Percentiles rank a stretch among this genome's conserved stretches.
Conservation (phyloP, 352 stramenopile species). For the Thalassiosira mediterranea region DNA sequence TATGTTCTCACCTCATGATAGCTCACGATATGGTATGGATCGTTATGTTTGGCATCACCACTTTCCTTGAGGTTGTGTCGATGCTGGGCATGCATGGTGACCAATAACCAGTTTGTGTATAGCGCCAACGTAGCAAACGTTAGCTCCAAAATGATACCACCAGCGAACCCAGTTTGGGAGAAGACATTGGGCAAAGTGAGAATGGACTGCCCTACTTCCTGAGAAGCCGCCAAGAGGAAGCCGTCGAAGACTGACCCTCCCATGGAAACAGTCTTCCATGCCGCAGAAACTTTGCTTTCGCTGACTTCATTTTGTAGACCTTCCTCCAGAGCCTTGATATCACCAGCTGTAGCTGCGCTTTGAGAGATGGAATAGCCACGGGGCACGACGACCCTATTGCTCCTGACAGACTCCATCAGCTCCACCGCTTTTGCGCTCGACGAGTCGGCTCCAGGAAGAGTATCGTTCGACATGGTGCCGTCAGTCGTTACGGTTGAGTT, state of each 20-base stretch:
- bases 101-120: slow-evolving; percentile 30
- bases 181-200: slow-evolving; percentile 34
- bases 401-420: too few relatives aligned
- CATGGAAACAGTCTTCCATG: slow-evolving; percentile 1
- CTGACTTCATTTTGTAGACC: too few relatives aligned
- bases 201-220: slow-evolving; percentile 35
- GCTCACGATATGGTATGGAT: slow-evolving; percentile 17
- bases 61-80: slow-evolving; percentile 14
- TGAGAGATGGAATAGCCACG: background rate
- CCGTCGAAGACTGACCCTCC: slow-evolving; percentile 29
- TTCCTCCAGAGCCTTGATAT: too few relatives aligned
- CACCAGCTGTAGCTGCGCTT: too few relatives aligned
- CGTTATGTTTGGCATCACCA: slow-evolving; percentile 7
- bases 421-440: too few relatives aligned
- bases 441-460: too few relatives aligned
- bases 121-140: slow-evolving; percentile 34
- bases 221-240: slow-evolving; percentile 30
- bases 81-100: slow-evolving; percentile 31
- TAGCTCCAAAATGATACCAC: slow-evolving; percentile 26
- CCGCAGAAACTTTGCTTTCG: too few relatives aligned
- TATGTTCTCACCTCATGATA: too few relatives aligned
- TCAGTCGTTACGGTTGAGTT: too few relatives aligned
- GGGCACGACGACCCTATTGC: too few relatives aligned
- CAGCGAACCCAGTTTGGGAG: slow-evolving; percentile 19
- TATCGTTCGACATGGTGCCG: too few relatives aligned